Base-by-base conservation (phyloP, 2,329 filamentous ascomycete genomes). In the Fusarium abutilonis region DNA sequence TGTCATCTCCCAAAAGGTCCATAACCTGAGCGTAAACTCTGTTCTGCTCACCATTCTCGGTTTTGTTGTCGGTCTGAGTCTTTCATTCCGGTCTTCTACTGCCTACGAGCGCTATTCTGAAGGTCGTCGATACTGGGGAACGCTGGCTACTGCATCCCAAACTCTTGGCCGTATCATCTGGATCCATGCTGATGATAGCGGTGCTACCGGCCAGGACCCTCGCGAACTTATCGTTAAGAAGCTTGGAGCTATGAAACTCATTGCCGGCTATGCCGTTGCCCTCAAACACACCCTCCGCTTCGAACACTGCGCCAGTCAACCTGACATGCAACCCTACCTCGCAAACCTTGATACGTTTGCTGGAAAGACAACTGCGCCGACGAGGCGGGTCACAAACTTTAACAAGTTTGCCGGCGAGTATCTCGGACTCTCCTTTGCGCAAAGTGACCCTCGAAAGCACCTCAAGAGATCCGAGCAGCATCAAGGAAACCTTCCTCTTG, bases 261-360 rank as follows among this genome's bases (percentile, higher is more conserved):
- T 95, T 60, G 83, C 92, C 23, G 89, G 91, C 1, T 95, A 90
- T 70, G 84, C 90, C 19, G 81, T 91, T 14, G 79, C 92, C 1
- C 80, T 95, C 52, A 94, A 94, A 77, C 92, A 95, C 76, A 89
- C 87, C 67, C 85, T 95, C 28, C 90, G 92, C 23, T 94, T 94
- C 73, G 91, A 96, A 74, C 91, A 91, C 1, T 92, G 90, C 68
- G 86, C 88, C 23, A 84, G 88, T 48, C 93, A 95, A 73, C 83
- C 88, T 2, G 91, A 95, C 70, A 81, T 95, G 7, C 78, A 84
- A 21, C 84, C 87, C 9, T 80, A 93, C 13, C 83, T 93, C 15
- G 82, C 83, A 9, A 88, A 93, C 70, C 82, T 96, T 23, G 83
- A 91, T 59, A 93, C 90, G 0, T 91, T 92, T 69, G 89, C 48